These are phyloP conservation scores for Auricularia sp. DNA, from an alignment of 768 basidiomycete genomes.

Conservation along the genomic window DNA sequence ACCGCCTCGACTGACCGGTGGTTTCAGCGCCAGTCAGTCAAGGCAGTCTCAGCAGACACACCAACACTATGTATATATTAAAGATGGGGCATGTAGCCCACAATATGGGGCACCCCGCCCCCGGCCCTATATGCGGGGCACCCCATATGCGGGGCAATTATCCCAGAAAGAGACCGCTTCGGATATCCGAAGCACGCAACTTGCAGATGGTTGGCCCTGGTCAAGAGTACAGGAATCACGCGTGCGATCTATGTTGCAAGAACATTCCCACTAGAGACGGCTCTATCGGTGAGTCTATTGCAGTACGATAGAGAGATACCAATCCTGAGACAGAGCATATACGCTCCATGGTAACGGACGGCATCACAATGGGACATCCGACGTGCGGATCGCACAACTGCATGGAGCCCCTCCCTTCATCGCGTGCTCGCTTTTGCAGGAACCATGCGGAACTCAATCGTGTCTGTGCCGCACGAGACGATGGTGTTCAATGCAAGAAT, in stretches of 20 bases:
- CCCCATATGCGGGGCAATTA: too few species aligned
- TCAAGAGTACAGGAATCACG: slow-evolving; percentile 4
- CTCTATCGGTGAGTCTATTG: background rate
- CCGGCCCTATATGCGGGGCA: too few species aligned
- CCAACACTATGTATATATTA: too few species aligned
- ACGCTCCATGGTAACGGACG: slow-evolving; percentile 14
- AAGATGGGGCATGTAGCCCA: too few species aligned
- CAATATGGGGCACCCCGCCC: too few species aligned
- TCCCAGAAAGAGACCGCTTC: too few species aligned
- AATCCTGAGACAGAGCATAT: background rate
- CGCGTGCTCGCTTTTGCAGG: slow-evolving; percentile 12
- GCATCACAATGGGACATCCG: slow-evolving; percentile 19
- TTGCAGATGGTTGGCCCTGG: slow-evolving; percentile 1
- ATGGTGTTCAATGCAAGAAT: background rate
- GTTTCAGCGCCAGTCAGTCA: too few species aligned
- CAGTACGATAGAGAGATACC: background rate
- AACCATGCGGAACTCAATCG: slow-evolving; percentile 2
- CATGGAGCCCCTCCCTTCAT: slow-evolving; percentile 4
- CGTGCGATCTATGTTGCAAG: slow-evolving; percentile 1
- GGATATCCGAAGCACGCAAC: background rate
- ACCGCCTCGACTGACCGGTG: too few species aligned
- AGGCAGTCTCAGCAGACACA: too few species aligned
- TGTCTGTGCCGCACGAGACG: background rate
- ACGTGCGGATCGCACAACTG: slow-evolving; percentile 17
- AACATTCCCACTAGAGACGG: background rate